Evolutionary conservation across 2,329 filamentous ascomycete genomes (phyloP).

Genomic region (Alternaria sp.): DNA sequence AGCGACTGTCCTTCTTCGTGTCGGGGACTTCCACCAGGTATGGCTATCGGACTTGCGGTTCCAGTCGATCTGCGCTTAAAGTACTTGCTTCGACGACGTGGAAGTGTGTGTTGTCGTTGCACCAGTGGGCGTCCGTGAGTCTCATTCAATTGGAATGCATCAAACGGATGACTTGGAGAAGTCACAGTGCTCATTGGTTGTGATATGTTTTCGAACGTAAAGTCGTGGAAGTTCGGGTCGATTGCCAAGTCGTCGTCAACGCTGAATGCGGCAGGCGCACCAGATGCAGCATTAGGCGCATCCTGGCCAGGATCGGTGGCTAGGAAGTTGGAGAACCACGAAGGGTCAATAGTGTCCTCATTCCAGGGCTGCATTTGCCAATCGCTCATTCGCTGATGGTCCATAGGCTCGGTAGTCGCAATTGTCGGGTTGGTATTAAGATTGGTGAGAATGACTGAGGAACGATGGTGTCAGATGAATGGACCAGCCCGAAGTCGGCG

Average conservation of each 20-base stretch:
- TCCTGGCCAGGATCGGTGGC: constrained; percentile 2
- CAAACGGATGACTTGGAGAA: background rate
- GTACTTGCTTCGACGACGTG: constrained; percentile 30
- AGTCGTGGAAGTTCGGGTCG: constrained; percentile 1
- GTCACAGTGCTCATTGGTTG: background rate
- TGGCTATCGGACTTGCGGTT: constrained; percentile 18
- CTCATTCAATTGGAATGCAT: constrained; percentile 2
- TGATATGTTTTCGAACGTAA: background rate
- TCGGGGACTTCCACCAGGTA: constrained; percentile 8
- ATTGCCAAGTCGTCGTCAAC: background rate
- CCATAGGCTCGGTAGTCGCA: constrained; percentile 5
- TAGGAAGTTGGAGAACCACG: constrained; percentile 10
- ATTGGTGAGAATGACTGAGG: background rate
- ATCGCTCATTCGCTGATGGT: constrained; percentile 2
- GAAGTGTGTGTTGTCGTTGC: constrained; percentile 23
- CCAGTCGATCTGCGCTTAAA: constrained; percentile 17
- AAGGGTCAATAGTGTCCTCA: constrained; percentile 10
- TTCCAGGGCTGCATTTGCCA: constrained; percentile 12
- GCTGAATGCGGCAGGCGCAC: constrained; percentile 4
- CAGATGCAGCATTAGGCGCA: background rate
- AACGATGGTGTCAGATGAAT: background rate
- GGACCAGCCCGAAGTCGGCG: constrained; percentile 9
- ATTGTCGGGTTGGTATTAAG: background rate
- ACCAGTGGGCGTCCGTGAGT: background rate
- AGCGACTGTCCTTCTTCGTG: constrained; percentile 24